Percentiles rank a stretch among this genome's conserved stretches.
phyloP scores from a whole-genome alignment of 2,329 filamentous ascomycete species.

The Ophiostoma ulmi region DNA sequence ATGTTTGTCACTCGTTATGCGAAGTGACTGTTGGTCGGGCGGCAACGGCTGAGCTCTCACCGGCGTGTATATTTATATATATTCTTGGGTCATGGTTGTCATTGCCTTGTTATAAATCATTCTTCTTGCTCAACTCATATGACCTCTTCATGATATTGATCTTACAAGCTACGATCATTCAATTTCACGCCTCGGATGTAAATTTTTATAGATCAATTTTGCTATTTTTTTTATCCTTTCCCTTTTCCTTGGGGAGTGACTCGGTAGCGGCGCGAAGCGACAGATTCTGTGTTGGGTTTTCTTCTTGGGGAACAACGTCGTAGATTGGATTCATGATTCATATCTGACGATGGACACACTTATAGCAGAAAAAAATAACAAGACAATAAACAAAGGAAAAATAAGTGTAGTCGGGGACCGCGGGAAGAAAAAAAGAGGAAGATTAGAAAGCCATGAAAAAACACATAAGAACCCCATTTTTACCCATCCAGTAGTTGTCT shows the following conservation, averaged over 20 bases:
- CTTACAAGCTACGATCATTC: background rate
- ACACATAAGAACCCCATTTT: constrained; percentile 11
- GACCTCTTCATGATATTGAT: background rate
- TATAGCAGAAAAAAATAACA: constrained; percentile 13
- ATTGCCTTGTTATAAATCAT: background rate
- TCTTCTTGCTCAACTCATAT: background rate
- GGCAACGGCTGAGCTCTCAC: background rate
- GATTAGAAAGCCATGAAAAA: constrained; percentile 5
- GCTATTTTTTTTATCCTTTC: constrained; percentile 12
- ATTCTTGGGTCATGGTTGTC: background rate
- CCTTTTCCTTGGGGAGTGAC: background rate
- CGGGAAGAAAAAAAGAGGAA: background rate
- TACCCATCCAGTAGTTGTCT: constrained; percentile 9
- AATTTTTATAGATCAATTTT: constrained; percentile 17
- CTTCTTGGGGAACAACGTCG: constrained; percentile 18
- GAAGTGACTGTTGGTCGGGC: background rate
- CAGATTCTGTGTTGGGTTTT: background rate
- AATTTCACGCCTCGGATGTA: background rate
- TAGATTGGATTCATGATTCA: constrained; percentile 12
- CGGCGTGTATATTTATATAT: constrained; percentile 1
- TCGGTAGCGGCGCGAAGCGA: background rate
- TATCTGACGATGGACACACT: constrained; percentile 18
- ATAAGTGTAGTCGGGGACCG: constrained; percentile 9
- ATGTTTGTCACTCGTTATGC: background rate
- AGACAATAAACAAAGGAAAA: constrained; percentile 11